These are phyloP conservation scores for Pseudoneurospora amorphoporcata DNA, from an alignment of 495 filamentous ascomycete species.

Conservation along the genomic window DNA sequence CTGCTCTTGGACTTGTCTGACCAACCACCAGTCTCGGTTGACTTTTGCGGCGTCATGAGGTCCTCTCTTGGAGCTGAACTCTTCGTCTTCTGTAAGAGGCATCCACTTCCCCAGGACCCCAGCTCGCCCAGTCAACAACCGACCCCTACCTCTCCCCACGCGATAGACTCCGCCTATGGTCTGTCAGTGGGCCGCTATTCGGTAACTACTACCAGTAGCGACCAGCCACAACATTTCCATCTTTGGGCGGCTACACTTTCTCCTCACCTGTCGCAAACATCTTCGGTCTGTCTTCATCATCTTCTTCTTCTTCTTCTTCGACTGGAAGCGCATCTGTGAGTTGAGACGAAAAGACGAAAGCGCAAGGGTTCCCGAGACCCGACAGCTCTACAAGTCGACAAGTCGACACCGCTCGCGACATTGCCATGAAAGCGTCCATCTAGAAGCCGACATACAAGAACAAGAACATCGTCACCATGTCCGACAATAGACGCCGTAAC, in stretches of 20 bases:
- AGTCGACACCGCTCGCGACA: background rate
- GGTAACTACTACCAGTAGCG: background rate
- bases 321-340: background rate
- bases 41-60: background rate
- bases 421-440: background rate
- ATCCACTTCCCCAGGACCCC: background rate
- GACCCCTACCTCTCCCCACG: background rate
- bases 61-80: background rate
- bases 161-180: background rate
- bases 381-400: background rate
- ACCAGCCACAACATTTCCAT: background rate
- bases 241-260: background rate
- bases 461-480: background rate
- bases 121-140: background rate
- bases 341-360: background rate
- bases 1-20: conserved; percentile 14
- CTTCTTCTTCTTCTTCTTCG: background rate
- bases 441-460: background rate
- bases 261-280: background rate
- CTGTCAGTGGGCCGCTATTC: background rate
- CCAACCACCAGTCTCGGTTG: conserved; percentile 28
- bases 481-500: background rate
- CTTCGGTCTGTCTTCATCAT: background rate
- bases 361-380: background rate
- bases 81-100: background rate